Evolutionary conservation across 805 yeast genomes (phyloP).

Genomic region (Metschnikowia matae): DNA sequence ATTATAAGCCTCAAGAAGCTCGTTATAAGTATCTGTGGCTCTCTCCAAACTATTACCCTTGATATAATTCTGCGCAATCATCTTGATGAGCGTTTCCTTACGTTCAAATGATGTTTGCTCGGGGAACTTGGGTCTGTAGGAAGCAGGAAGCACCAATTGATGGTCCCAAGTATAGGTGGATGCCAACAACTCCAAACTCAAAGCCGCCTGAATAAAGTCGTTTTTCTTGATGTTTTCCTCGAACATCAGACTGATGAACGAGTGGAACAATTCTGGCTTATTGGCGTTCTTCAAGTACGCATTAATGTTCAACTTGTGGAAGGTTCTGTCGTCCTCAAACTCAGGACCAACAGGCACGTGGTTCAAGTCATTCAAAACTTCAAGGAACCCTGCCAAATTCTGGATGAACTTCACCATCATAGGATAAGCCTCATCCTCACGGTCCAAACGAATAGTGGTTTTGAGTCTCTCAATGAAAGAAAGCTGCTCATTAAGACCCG

Average conservation of each 20-base stretch:
- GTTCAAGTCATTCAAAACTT: conserved; percentile 60
- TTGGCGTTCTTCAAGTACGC: conserved; percentile 73
- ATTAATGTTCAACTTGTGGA: conserved; percentile 70
- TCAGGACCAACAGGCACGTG: conserved; percentile 78
- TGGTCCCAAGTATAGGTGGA: conserved; percentile 73
- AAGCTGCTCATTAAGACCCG: conserved; percentile 51
- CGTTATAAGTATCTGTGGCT: conserved; percentile 75
- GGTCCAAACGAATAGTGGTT: conserved; percentile 48
- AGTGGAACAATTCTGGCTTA: conserved; percentile 73
- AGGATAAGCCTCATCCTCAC: conserved; percentile 59
- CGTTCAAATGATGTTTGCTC: conserved; percentile 76
- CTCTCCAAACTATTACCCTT: conserved; percentile 74
- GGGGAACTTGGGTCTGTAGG: conserved; percentile 69
- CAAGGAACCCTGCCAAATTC: conserved; percentile 57
- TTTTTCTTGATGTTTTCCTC: conserved; percentile 55
- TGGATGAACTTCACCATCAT: conserved; percentile 49
- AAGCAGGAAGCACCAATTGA: conserved; percentile 49
- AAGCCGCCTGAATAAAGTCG: conserved; percentile 78
- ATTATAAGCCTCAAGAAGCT: conserved; percentile 70
- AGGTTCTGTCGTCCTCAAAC: conserved; percentile 82
- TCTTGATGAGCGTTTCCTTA: conserved; percentile 65
- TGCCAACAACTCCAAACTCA: conserved; percentile 73
- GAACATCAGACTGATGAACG: conserved; percentile 73
- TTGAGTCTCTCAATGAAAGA: conserved; percentile 50
- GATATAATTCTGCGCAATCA: conserved; percentile 65